Percentiles rank a stretch among this genome's conserved stretches.
phyloP scores from a whole-genome alignment of 1,284 basidiomycete genomes.

The Irpex lacteus region DNA sequence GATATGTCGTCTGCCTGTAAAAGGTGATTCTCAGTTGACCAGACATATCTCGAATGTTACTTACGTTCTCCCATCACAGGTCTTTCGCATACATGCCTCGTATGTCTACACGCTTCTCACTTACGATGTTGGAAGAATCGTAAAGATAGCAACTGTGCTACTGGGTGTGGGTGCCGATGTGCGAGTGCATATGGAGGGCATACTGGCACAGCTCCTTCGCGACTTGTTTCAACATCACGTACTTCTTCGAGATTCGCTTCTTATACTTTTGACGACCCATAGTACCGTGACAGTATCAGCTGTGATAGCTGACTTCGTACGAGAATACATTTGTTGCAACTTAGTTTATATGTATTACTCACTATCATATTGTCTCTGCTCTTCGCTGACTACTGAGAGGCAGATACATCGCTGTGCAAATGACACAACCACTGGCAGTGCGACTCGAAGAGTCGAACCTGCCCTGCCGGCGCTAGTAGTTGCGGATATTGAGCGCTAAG shows the following conservation, averaged over 20 bases:
- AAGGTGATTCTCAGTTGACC: slow-evolving; percentile 45
- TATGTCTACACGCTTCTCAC: slow-evolving; percentile 28
- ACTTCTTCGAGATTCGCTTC: neutral
- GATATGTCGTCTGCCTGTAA: slow-evolving; percentile 76
- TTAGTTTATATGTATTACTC: too few relatives aligned
- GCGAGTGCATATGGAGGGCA: neutral
- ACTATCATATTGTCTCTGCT: too few relatives aligned
- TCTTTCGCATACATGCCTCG: slow-evolving; percentile 24
- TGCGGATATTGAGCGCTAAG: too few relatives aligned
- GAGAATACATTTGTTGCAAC: too few relatives aligned
- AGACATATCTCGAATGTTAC: neutral
- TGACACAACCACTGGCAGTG: too few relatives aligned
- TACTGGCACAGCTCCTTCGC: neutral
- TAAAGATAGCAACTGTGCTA: slow-evolving; percentile 22
- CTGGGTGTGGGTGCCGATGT: slow-evolving; percentile 30
- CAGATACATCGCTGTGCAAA: too few relatives aligned
- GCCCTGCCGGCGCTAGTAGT: too few relatives aligned
- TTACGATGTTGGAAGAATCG: slow-evolving; percentile 25
- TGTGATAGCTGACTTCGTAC: too few relatives aligned
- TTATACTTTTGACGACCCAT: neutral
- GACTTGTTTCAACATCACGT: neutral
- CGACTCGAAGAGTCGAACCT: too few relatives aligned
- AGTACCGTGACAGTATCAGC: too few relatives aligned
- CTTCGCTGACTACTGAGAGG: too few relatives aligned
- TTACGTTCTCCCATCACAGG: slow-evolving; percentile 16